Conservation (phyloP, 2,329 filamentous ascomycete genomes). For the Thielaviopsis punctulata region DNA sequence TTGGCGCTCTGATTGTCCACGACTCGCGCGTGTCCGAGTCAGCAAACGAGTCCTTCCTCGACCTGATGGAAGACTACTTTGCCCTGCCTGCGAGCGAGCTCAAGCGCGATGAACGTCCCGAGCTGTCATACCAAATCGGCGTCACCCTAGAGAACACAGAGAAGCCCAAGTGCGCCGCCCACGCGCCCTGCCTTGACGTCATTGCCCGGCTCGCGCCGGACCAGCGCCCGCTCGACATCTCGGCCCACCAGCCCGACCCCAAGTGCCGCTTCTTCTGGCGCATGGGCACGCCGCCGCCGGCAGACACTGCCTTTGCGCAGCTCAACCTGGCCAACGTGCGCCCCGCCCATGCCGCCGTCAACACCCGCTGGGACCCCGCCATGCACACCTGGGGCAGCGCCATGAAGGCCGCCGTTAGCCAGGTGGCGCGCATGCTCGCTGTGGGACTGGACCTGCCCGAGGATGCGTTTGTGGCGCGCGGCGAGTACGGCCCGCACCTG, state of each 20-base stretch:
- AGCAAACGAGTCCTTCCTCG: constrained; percentile 40
- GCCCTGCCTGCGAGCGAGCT: constrained; percentile 34
- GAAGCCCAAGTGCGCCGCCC: constrained; percentile 45
- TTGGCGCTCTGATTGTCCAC: constrained; percentile 42
- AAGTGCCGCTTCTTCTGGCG: constrained; percentile 49
- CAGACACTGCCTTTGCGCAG: constrained; percentile 31
- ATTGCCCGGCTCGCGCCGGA: constrained; percentile 35
- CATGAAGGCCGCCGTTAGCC: constrained; percentile 43
- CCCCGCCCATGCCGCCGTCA: constrained; percentile 31
- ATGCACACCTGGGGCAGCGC: constrained; percentile 41
- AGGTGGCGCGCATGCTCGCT: constrained; percentile 41
- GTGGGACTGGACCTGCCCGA: constrained; percentile 36
- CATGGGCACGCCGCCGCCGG: constrained; percentile 34
- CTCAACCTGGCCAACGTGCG: constrained; percentile 39
- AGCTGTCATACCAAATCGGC: constrained; percentile 42
- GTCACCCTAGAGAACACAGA: constrained; percentile 47
- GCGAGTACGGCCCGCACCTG: constrained; percentile 41
- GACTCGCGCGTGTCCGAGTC: constrained; percentile 38
- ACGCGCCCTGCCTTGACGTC: constrained; percentile 40
- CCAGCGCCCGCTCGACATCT: constrained; percentile 40
- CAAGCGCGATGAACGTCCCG: constrained; percentile 35
- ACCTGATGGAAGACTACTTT: constrained; percentile 49
- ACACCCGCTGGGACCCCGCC: constrained; percentile 31
- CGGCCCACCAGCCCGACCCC: constrained; percentile 38
- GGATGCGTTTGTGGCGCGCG: constrained; percentile 36